A percentile compares a stretch with the other conserved stretches of the same genome.
Conservation (phyloP, 805 yeast species). For the Kazachstania africana region DNA sequence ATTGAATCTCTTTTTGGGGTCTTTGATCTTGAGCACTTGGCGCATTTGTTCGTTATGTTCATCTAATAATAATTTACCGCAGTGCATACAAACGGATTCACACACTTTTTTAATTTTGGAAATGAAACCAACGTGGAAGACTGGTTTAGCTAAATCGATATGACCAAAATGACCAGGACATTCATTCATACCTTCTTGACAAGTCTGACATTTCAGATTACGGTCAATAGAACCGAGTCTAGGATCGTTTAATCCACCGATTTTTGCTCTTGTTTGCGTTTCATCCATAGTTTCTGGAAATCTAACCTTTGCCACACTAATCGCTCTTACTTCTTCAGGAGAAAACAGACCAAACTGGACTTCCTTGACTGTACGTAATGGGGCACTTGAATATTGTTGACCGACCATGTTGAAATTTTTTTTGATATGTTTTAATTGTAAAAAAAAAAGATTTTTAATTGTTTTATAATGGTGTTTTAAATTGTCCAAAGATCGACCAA, state of each 20-base stretch:
- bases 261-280: conserved; percentile 85
- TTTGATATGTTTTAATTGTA: conserved; percentile 2
- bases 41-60: conserved; percentile 63
- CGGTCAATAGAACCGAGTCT: conserved; percentile 95
- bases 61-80: conserved; percentile 88
- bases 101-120: conserved; percentile 89
- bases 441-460: conserved; percentile 1
- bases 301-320: conserved; percentile 94
- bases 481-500: too few relatives aligned
- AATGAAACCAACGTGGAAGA: conserved; percentile 92
- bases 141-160: conserved; percentile 96
- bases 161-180: conserved; percentile 99
- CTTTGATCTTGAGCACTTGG: conserved; percentile 77
- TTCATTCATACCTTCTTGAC: conserved; percentile 98
- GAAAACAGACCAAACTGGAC: conserved; percentile 97
- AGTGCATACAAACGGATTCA: conserved; percentile 96
- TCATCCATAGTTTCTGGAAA: conserved; percentile 99
- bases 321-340: conserved; percentile 95
- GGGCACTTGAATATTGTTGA: conserved; percentile 96
- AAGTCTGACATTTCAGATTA: conserved; percentile 95
- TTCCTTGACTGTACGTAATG: conserved; percentile 93
- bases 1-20: conserved; percentile 90
- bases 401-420: conserved; percentile 27
- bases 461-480: conserved; percentile 2
- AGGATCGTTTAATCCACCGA: conserved; percentile 95